phyloP scores from a whole-genome alignment of 805 yeast genomes.

The Kodamaea kaohsiungensis region DNA sequence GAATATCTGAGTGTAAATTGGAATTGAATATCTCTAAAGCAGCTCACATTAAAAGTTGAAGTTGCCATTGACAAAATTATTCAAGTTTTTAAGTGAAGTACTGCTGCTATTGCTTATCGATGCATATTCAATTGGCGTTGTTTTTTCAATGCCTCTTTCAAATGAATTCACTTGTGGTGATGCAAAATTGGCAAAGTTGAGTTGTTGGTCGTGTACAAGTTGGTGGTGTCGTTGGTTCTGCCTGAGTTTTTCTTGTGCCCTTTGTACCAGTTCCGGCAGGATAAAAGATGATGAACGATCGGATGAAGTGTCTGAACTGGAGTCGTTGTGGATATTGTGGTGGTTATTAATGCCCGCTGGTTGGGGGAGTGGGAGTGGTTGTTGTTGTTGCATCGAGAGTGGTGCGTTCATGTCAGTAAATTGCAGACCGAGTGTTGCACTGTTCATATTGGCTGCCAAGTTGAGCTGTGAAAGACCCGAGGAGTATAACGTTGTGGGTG shows the following conservation, averaged over 20 bases:
- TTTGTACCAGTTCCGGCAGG: not conserved
- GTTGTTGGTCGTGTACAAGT: not conserved
- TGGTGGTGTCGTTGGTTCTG: constrained; percentile 1
- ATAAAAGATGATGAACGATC: not conserved
- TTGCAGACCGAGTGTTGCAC: not conserved
- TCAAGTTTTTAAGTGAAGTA: not conserved
- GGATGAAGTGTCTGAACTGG: not conserved
- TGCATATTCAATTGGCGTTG: not conserved
- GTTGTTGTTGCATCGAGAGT: not conserved
- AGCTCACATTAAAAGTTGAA: not conserved
- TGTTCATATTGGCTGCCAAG: not conserved
- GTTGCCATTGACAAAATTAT: not conserved
- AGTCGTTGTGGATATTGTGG: not conserved
- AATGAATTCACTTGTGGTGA: constrained; percentile 1
- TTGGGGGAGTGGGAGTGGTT: not conserved
- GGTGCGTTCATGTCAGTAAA: not conserved
- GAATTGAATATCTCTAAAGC: not conserved
- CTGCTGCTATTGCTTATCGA: not conserved
- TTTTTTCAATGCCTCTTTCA: constrained; percentile 1
- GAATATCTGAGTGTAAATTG: too few relatives aligned
- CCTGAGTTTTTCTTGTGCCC: not conserved
- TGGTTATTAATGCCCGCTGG: not conserved
- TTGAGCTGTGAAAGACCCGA: not conserved
- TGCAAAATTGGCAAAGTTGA: not conserved
- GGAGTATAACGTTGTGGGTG: not conserved